These are phyloP conservation scores for Cryphonectria radicalis DNA, from an alignment of 2,329 filamentous ascomycete species.

Conservation along the genomic window DNA sequence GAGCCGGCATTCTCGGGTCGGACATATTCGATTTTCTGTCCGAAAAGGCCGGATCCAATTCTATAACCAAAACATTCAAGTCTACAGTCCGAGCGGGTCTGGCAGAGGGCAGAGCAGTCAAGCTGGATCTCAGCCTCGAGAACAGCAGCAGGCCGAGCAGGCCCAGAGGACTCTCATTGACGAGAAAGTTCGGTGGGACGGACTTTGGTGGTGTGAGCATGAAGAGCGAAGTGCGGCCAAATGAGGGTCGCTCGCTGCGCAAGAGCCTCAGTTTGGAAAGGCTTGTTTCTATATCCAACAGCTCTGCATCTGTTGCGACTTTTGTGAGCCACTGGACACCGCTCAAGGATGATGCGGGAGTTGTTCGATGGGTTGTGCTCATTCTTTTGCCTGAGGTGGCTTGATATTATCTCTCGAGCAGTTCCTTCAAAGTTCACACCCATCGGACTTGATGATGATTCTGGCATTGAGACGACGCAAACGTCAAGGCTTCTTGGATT, in stretches of 20 bases:
- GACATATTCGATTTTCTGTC: conserved; percentile 23
- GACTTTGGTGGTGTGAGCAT: neutral
- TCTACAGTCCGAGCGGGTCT: conserved; percentile 13
- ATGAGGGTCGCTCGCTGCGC: neutral
- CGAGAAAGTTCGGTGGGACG: conserved; percentile 7
- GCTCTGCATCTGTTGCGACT: neutral
- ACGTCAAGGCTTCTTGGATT: neutral
- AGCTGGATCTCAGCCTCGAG: conserved; percentile 20
- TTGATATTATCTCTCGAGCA: neutral
- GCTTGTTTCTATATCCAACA: neutral
- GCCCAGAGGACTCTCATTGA: conserved; percentile 16
- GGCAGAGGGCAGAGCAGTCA: conserved; percentile 16
- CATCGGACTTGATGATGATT: neutral
- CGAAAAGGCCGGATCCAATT: conserved; percentile 15
- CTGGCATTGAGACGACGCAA: no score
- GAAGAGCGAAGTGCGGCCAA: neutral
- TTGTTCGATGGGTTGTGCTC: conserved; percentile 19
- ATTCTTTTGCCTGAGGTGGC: conserved; percentile 22
- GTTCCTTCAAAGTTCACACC: neutral
- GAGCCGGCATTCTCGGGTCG: conserved; percentile 11
- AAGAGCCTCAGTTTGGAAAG: conserved; percentile 24
- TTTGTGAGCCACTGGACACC: conserved; percentile 27
- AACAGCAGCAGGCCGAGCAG: neutral
- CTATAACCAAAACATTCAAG: conserved; percentile 20
- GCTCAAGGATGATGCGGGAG: conserved; percentile 15